Percentiles rank a stretch among this genome's conserved stretches.
phyloP scores from a whole-genome alignment of 2,329 filamentous ascomycete species.

The Emericellopsis cladophorae region DNA sequence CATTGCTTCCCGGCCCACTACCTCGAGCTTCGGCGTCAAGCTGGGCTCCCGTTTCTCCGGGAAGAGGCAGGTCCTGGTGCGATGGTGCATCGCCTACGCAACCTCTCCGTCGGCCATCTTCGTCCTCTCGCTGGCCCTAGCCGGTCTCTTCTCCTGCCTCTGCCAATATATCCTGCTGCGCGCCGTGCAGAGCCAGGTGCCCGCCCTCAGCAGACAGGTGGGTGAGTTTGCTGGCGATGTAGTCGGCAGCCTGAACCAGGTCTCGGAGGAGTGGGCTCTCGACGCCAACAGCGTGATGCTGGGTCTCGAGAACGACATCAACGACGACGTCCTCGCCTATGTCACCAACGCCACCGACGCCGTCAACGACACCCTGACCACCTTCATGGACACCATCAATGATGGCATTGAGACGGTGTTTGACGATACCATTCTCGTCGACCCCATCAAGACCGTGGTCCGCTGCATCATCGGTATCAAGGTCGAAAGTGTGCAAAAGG shows the following conservation, averaged over 20 bases:
- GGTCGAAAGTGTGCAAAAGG: conserved; percentile 71
- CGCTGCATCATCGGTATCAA: conserved; percentile 84
- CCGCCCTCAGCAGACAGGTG: conserved; percentile 61
- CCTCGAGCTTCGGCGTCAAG: conserved; percentile 59
- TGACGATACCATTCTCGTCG: conserved; percentile 66
- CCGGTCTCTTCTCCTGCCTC: conserved; percentile 70
- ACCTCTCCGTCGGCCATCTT: conserved; percentile 79
- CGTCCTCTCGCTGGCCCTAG: conserved; percentile 68
- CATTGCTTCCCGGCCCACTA: conserved; percentile 70
- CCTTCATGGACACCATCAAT: conserved; percentile 67
- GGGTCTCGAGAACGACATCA: conserved; percentile 64
- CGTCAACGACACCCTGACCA: conserved; percentile 75
- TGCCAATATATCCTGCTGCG: conserved; percentile 73
- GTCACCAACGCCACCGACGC: conserved; percentile 73
- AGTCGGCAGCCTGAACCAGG: conserved; percentile 56
- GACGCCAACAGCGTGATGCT: conserved; percentile 63
- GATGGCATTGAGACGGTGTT: conserved; percentile 65
- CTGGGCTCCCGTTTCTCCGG: conserved; percentile 51
- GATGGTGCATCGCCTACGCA: conserved; percentile 81
- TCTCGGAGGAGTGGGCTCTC: conserved; percentile 64
- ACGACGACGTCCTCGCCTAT: conserved; percentile 74
- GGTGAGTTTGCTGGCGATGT: conserved; percentile 70
- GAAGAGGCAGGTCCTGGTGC: conserved; percentile 56
- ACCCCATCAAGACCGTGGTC: conserved; percentile 67
- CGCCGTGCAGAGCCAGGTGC: conserved; percentile 62